A percentile compares a stretch with the other conserved stretches of the same genome.
Conservation (phyloP, 371 early-diverging fungal genomes). For the Nematocida sp. region DNA sequence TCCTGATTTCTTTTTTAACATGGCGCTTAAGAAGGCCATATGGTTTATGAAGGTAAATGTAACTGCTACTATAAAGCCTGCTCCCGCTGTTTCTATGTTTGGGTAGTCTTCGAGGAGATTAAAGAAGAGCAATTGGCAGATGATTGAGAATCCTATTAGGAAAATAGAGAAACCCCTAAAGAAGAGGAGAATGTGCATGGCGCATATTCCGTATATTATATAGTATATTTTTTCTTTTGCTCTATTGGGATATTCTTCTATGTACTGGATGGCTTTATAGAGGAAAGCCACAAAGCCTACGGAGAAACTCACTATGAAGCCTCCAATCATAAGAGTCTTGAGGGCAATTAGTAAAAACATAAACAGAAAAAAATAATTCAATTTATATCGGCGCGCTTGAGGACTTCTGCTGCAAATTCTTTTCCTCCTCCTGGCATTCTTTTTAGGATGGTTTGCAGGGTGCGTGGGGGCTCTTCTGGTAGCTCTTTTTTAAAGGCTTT, state of each 20-base stretch:
- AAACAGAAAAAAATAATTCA: slow-evolving; percentile 36
- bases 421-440: slow-evolving; percentile 52
- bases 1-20: slow-evolving; percentile 20
- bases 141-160: slow-evolving; percentile 58
- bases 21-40: slow-evolving; percentile 58
- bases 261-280: slow-evolving; percentile 63
- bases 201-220: slow-evolving; percentile 54
- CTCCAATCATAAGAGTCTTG: slow-evolving; percentile 53
- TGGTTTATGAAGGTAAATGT: slow-evolving; percentile 66
- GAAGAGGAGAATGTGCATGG: slow-evolving; percentile 58
- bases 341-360: slow-evolving; percentile 39
- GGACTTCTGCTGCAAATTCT: slow-evolving; percentile 18
- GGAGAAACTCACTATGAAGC: slow-evolving; percentile 53
- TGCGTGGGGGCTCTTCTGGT: slow-evolving; percentile 2
- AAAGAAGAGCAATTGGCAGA: slow-evolving; percentile 63
- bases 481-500: slow-evolving; percentile 36
- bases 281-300: slow-evolving; percentile 56
- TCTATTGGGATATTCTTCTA: slow-evolving; percentile 66
- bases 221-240: slow-evolving; percentile 63
- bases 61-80: slow-evolving; percentile 63
- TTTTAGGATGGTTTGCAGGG: slow-evolving; percentile 8
- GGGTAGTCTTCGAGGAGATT: slow-evolving; percentile 64
- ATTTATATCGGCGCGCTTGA: slow-evolving; percentile 22
- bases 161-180: slow-evolving; percentile 60
- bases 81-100: slow-evolving; percentile 59